A percentile compares a stretch with the other conserved stretches of the same genome.
These are phyloP conservation scores for Diplotaxis tenuifolia DNA, from an alignment of 345 rosid species.

Conservation along the genomic window DNA sequence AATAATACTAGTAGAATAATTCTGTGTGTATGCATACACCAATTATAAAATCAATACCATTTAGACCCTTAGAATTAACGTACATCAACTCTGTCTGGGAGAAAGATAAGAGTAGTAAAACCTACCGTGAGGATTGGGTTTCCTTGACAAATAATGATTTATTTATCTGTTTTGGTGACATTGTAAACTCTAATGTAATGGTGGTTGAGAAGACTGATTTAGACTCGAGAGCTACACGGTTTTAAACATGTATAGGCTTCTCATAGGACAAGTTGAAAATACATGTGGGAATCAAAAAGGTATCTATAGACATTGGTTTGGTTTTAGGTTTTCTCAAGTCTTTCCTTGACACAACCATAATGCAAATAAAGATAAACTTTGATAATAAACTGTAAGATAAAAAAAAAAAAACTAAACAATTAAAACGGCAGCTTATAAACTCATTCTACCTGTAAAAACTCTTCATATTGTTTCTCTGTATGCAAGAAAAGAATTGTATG, in stretches of 20 bases:
- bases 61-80: neutral
- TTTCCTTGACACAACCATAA: neutral
- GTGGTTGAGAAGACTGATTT: neutral
- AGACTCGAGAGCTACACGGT: neutral
- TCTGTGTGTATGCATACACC: too few relatives aligned
- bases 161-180: neutral
- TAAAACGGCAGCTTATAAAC: neutral
- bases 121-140: neutral
- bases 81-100: neutral
- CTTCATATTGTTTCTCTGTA: conserved; percentile 26
- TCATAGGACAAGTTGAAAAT: neutral
- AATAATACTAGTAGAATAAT: too few relatives aligned
- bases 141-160: neutral
- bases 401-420: conserved; percentile 7
- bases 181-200: neutral
- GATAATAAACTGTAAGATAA: neutral
- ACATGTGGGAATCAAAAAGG: too few relatives aligned
- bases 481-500: conserved; percentile 29
- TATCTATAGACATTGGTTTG: too few relatives aligned
- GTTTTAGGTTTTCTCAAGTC: too few relatives aligned
- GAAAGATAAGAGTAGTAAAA: neutral
- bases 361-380: neutral
- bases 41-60: too few relatives aligned
- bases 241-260: neutral
- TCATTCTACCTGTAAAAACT: conserved; percentile 17